Evolutionary conservation across 2,329 filamentous ascomycete species (phyloP), one percentile per base, ranked within the genome.

Genomic region (Ophiocordyceps camponoti-saundersi): DNA sequence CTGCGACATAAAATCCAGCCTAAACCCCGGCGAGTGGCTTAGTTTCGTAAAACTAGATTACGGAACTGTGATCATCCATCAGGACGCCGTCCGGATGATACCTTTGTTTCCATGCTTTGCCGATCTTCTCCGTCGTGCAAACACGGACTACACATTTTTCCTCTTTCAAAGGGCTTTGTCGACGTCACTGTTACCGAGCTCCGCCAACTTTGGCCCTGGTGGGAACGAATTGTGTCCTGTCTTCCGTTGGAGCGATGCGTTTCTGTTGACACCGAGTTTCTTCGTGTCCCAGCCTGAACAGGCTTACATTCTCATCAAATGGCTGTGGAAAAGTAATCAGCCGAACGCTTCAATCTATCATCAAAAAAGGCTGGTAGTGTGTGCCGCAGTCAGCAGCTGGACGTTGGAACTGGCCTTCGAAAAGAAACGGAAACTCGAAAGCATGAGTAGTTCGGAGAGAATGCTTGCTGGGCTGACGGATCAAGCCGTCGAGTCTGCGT

Each of bases 21-120:
- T 65, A 13, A 55, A 55, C 1, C 34, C 62, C 6, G 72, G 73
- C 1, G 61, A 69, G 10, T 78, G 74, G 73, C 50, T 57, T 5
- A 59, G 57, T 18, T 76, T 78, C 50, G 29, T 57, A 10, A 57
- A 56, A 18, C 49, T 53, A 3, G 48, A 53, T 0, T 45, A 53
- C 41, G 57, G 61, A 20, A 50, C 55, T 44, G 55, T 73, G 12
- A 66, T 75, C 34, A 56, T 75, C 3, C 69, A 75, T 48, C 68
- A 73, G 53, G 57, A 63, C 13, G 59, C 59, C 5, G 50, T 63
- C 11, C 61, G 58, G 54, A 56, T 56, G 6, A 49, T 71, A 6
- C 59, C 66, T 8, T 57, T 58, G 3, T 63, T 74, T 44, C 67
- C 69, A 1, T 49, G 53, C 0, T 50, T 74, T 11, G 39, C 51